Percentiles rank a stretch among this genome's conserved stretches.
These are phyloP conservation scores for Gymnopus androsaceus DNA, from an alignment of 1,284 basidiomycete genomes.

Conservation along the genomic window DNA sequence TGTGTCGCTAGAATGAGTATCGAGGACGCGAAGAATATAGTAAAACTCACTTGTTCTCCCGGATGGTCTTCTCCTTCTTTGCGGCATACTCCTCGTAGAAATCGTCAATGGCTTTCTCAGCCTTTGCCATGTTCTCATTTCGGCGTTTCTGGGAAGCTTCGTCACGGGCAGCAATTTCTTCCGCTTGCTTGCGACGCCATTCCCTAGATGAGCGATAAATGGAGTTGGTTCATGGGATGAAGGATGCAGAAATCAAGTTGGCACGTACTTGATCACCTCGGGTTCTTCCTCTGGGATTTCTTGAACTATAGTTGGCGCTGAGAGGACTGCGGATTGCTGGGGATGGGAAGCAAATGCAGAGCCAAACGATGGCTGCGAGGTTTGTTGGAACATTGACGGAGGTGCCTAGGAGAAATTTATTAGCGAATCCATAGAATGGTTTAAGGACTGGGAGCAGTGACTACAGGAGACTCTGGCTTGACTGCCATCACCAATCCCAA, in stretches of 20 bases:
- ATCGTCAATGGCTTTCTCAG: constrained; percentile 91
- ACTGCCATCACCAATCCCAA: background rate
- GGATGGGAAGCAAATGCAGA: constrained; percentile 72
- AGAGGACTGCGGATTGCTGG: constrained; percentile 65
- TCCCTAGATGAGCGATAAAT: constrained; percentile 49
- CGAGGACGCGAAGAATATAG: background rate
- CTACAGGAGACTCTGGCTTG: background rate
- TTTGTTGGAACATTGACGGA: constrained; percentile 25
- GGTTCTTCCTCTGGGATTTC: constrained; percentile 81
- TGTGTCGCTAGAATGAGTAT: no score
- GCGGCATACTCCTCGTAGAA: constrained; percentile 95
- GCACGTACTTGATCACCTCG: constrained; percentile 78
- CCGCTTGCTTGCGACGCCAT: constrained; percentile 89
- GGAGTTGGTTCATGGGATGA: background rate
- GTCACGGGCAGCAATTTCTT: constrained; percentile 81
- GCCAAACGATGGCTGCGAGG: constrained; percentile 45
- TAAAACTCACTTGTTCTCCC: constrained; percentile 88
- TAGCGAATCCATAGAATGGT: background rate
- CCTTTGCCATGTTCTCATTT: constrained; percentile 86
- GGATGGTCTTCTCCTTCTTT: constrained; percentile 91
- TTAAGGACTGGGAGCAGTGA: no score
- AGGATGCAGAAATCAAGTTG: constrained; percentile 2
- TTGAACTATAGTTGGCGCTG: constrained; percentile 74
- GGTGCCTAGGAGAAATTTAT: constrained; percentile 15
- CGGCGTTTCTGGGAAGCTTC: constrained; percentile 79